Base-by-base conservation (phyloP, 2,329 filamentous ascomycete species). In the Arthrobotrys entomopaga region DNA sequence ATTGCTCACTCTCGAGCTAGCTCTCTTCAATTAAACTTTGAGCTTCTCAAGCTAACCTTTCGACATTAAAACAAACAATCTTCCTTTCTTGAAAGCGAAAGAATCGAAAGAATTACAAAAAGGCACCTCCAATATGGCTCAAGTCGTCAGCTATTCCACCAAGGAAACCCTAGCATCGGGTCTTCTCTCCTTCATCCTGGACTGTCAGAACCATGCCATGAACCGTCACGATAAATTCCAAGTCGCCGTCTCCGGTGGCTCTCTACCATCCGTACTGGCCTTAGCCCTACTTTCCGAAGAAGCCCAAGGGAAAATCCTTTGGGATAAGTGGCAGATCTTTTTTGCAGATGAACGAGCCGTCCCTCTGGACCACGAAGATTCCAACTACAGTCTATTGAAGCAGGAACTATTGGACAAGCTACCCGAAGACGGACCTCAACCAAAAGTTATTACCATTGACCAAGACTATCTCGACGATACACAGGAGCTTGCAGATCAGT, bases 331-430 rank as follows among this genome's bases (percentile, higher is more conserved):
- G 95, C 91, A 98, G 80, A 92, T 99, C 80, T 99, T 98, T 86
- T 98, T 97, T 82, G 94, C 94, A 80, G 95, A 99, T 81, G 95
- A 99, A 86, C 91, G 95, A 80, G 92, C 92, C 78, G 95, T 98
- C 61, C 91, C 95, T 20, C 89, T 97, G 78, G 89, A 95, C 82
- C 90, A 98, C 83, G 86, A 88, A 77, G 94, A 99, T 84, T 97
- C 93, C 84, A 99, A 98, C 84, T 97, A 97, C 83, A 88, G 85
- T 75, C 88, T 97, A 50, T 84, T 98, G 78, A 95, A 97, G 84
- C 84, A 88, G 54, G 93, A 97, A 83, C 86, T 97, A 58, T 85
- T 99, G 76, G 90, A 93, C 84, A 94, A 96, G 84, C 91, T 98
- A 76, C 92, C 93, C 48, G 82, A 85, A 52, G 86, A 86, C 65